These are phyloP conservation scores for Lachnellula willkommii DNA, from an alignment of 2,329 filamentous ascomycete genomes.

Conservation along the genomic window DNA sequence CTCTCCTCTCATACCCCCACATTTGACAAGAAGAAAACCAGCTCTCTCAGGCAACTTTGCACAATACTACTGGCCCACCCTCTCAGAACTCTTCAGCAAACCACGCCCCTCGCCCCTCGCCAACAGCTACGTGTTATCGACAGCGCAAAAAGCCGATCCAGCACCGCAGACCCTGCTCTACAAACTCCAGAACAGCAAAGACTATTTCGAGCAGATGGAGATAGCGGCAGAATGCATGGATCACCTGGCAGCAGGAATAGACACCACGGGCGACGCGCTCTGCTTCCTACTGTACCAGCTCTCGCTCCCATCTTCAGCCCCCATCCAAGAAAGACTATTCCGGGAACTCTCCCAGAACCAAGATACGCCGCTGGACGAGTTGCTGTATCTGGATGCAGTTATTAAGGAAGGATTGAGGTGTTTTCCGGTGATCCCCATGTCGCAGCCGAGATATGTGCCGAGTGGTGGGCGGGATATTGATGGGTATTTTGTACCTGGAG, in stretches of 20 bases:
- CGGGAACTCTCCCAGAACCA: conserved; percentile 45
- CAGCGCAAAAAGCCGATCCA: conserved; percentile 41
- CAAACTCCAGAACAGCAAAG: conserved; percentile 50
- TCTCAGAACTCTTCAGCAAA: conserved; percentile 94
- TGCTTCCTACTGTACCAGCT: conserved; percentile 69
- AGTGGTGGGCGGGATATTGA: conserved; percentile 50
- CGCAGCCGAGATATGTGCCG: conserved; percentile 56
- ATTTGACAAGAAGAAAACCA: background rate
- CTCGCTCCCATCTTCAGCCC: conserved; percentile 51
- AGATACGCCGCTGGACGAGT: conserved; percentile 39
- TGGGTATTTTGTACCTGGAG: conserved; percentile 47
- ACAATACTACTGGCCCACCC: conserved; percentile 77
- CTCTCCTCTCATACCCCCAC: background rate
- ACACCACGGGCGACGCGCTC: conserved; percentile 64
- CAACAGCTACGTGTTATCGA: conserved; percentile 52
- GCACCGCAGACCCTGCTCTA: conserved; percentile 53
- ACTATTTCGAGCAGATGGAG: conserved; percentile 45
- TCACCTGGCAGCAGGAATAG: conserved; percentile 65
- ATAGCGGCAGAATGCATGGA: conserved; percentile 65
- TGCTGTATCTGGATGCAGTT: conserved; percentile 58
- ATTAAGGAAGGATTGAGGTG: conserved; percentile 57
- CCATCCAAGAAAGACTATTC: conserved; percentile 48
- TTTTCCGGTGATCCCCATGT: conserved; percentile 62
- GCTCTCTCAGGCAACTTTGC: conserved; percentile 39
- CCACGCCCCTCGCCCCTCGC: conserved; percentile 42